phyloP scores from a whole-genome alignment of 495 filamentous ascomycete species.

The Parathielavia hyrcaniae region DNA sequence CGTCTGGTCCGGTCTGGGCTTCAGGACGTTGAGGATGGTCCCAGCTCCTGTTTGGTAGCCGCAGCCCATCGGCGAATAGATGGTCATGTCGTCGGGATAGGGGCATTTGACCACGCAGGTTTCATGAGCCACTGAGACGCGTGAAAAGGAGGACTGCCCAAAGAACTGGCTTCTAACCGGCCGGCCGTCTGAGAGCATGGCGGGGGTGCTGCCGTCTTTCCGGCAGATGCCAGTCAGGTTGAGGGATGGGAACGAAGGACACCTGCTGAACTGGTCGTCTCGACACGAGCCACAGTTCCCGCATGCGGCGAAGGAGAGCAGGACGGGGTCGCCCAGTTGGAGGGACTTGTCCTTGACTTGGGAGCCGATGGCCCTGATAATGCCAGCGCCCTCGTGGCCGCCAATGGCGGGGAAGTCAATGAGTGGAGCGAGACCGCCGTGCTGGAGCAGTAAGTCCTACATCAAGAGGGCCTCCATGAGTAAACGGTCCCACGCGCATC shows the following conservation, averaged over 20 bases:
- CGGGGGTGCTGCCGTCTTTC: slow-evolving; percentile 6
- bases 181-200: slow-evolving; percentile 23
- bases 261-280: slow-evolving; percentile 27
- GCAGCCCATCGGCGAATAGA: slow-evolving; percentile 40
- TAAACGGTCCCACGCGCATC: no score
- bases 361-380: slow-evolving; percentile 43
- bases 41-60: slow-evolving; percentile 41
- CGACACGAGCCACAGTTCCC: slow-evolving; percentile 31
- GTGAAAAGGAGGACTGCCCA: slow-evolving; percentile 39
- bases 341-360: slow-evolving; percentile 34
- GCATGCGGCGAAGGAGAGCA: slow-evolving; percentile 36
- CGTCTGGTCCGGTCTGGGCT: slow-evolving; percentile 22
- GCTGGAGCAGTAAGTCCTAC: slow-evolving; percentile 31
- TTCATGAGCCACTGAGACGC: slow-evolving; percentile 32
- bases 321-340: slow-evolving; percentile 42
- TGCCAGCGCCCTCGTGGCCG: slow-evolving; percentile 51
- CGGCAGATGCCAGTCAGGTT: slow-evolving; percentile 33
- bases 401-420: slow-evolving; percentile 37
- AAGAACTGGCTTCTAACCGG: slow-evolving; percentile 40
- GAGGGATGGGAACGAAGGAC: slow-evolving; percentile 21
- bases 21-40: slow-evolving; percentile 37
- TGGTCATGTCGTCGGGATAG: slow-evolving; percentile 24
- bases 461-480: neutral
- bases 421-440: slow-evolving; percentile 32
- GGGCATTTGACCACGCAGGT: slow-evolving; percentile 29